Evolutionary conservation across 805 yeast genomes (phyloP), one percentile per base, ranked within the genome.

Genomic region (Saccharomycopsis javanensis): DNA sequence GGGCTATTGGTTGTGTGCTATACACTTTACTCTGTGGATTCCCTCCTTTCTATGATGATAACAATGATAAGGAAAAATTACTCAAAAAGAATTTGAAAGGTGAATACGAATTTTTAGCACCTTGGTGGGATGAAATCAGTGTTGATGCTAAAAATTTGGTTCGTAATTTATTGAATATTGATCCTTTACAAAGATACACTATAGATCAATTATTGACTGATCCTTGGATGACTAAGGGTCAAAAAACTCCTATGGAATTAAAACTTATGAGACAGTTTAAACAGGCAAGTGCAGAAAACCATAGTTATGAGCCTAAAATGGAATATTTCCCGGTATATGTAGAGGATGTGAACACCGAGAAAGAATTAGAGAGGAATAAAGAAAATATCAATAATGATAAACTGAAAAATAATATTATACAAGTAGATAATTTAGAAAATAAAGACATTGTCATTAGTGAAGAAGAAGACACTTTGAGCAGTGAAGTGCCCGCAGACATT

Each of bases 111-210:
- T 87, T 86, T 67, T 72, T 87, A 55, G 72, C 79, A 59, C 96
- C 96, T 1, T 87, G 96, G 96, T 87, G 94, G 88, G 94, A 86
- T 69, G 95, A 87, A 67, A 84, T 87, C 35, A 77, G 85, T 54
- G 70, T 67, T 42, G 88, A 82, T 37, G 91, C 90, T 28, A 87
- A 86, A 65, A 78, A 78, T 63, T 77, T 87, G 64, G 87, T 87
- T 13, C 70, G 78, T 3, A 81, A 79, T 64, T 74, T 87, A 68
- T 72, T 87, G 61, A 83, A 84, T 28, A 85, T 85, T 15, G 82
- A 87, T 67, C 91, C 94, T 0, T 73, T 74, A 11, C 77, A 76
- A 55, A 75, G 96, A 64, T 85, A 83, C 62, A 79, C 86, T 1
- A 78, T 86, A 50, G 83, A 83, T 52, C 83, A 86, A 60, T 73